These are phyloP conservation scores for Emergomyces pasteurianus DNA, from an alignment of 2,329 filamentous ascomycete species.

Conservation along the genomic window DNA sequence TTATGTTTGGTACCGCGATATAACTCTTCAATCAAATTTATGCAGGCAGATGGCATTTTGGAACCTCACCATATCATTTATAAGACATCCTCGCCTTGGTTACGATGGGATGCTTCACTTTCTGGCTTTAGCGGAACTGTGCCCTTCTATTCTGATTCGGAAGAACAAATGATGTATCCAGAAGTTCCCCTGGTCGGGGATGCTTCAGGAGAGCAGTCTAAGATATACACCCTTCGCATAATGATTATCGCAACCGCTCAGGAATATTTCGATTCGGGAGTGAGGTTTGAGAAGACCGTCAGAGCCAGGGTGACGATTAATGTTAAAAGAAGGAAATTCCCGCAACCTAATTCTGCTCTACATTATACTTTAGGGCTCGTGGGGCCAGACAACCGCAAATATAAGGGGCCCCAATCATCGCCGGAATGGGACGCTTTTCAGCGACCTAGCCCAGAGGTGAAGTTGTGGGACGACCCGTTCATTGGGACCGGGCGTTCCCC, in stretches of 20 bases:
- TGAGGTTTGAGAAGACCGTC: constrained; percentile 12
- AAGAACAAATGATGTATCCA: not conserved
- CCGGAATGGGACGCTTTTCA: too few species aligned
- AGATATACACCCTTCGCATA: constrained; percentile 7
- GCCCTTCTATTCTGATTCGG: constrained; percentile 12
- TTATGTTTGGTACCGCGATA: constrained; percentile 8
- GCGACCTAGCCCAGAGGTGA: not conserved
- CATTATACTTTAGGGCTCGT: not conserved
- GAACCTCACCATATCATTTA: not conserved
- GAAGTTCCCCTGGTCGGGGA: not conserved
- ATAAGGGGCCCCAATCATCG: not conserved
- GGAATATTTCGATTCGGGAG: constrained; percentile 5
- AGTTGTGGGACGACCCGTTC: not conserved
- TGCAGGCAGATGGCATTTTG: not conserved
- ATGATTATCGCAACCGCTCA: constrained; percentile 9
- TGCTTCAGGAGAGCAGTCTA: not conserved
- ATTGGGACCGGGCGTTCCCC: not conserved
- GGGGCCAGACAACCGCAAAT: not conserved
- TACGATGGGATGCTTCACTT: constrained; percentile 12
- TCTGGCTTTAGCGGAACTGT: constrained; percentile 13
- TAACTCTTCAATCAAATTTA: not conserved
- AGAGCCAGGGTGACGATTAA: constrained; percentile 10
- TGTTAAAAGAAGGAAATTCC: not conserved
- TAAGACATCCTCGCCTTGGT: constrained; percentile 10
- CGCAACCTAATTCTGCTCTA: not conserved